These are phyloP conservation scores for Phytophthora pini DNA, from an alignment of 352 stramenopile genomes.

Conservation along the genomic window DNA sequence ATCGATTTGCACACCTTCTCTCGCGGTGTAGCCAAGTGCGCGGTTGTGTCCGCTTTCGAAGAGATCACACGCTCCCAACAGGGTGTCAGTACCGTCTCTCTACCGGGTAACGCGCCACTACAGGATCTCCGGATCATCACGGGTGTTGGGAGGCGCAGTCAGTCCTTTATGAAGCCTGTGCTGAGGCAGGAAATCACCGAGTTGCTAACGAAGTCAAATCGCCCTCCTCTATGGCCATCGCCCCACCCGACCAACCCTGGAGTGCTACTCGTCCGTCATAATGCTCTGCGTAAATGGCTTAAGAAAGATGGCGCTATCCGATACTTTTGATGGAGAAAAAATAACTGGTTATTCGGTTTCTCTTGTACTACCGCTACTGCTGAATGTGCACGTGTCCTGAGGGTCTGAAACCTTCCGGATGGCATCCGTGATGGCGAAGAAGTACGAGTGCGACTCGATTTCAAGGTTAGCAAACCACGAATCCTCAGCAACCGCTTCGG, in stretches of 20 bases:
- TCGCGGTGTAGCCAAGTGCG: constrained; percentile 67
- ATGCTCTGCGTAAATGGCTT: constrained; percentile 65
- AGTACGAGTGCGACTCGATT: constrained; percentile 23
- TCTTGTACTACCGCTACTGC: constrained; percentile 7
- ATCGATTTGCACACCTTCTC: constrained; percentile 81
- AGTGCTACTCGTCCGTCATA: constrained; percentile 59
- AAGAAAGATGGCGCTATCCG: constrained; percentile 46
- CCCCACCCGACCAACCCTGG: constrained; percentile 65
- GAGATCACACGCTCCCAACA: constrained; percentile 42
- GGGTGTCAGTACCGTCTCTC: constrained; percentile 36
- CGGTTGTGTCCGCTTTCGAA: constrained; percentile 70
- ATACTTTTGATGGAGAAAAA: constrained; percentile 38
- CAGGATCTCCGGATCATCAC: constrained; percentile 77
- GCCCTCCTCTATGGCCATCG: constrained; percentile 56
- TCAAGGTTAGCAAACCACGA: constrained; percentile 38
- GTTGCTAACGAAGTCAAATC: constrained; percentile 58
- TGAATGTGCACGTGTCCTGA: constrained; percentile 28
- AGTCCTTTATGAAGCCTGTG: constrained; percentile 65
- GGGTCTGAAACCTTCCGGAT: constrained; percentile 26
- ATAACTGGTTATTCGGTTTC: constrained; percentile 3
- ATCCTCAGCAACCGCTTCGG: constrained; percentile 19
- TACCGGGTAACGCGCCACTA: constrained; percentile 25
- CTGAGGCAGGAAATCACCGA: constrained; percentile 58
- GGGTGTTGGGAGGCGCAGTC: constrained; percentile 69
- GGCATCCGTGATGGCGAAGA: constrained; percentile 23